Conservation (phyloP, 805 yeast genomes). For the Sungouiella blattae region DNA sequence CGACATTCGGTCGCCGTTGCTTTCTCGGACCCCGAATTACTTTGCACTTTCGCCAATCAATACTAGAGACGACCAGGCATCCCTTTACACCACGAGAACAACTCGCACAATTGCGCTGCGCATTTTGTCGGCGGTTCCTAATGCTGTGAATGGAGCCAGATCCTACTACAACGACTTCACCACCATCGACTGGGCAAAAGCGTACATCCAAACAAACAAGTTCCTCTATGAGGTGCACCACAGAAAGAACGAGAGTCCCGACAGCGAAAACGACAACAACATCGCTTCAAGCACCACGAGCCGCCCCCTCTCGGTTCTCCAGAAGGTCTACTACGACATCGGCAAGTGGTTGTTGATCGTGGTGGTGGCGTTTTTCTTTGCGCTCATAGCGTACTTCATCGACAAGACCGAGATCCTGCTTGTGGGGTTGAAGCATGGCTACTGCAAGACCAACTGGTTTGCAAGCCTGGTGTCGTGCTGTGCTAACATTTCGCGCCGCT, state of each 20-base stretch:
- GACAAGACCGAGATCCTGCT: conserved; percentile 45
- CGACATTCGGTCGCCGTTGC: conserved; percentile 1
- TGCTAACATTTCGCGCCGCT: conserved; percentile 5
- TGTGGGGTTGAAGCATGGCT: conserved; percentile 51
- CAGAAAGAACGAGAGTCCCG: conserved; percentile 18
- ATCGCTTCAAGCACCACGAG: not conserved
- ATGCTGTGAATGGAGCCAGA: not conserved
- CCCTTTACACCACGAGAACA: conserved; percentile 1
- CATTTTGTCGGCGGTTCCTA: not conserved
- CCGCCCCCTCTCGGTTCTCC: conserved; percentile 23
- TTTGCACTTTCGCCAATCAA: not conserved
- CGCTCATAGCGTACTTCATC: conserved; percentile 48
- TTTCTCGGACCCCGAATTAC: not conserved
- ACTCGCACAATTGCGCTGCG: conserved; percentile 1
- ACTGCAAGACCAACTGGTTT: conserved; percentile 45
- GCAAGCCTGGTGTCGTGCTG: conserved; percentile 44
- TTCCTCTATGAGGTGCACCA: conserved; percentile 37
- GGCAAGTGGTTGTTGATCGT: conserved; percentile 52
- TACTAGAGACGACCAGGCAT: not conserved
- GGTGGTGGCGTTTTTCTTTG: conserved; percentile 42
- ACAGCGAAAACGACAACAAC: not conserved
- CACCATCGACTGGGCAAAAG: conserved; percentile 58
- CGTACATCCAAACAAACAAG: conserved; percentile 41
- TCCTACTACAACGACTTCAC: conserved; percentile 56
- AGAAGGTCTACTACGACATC: conserved; percentile 29